Conservation (phyloP, 176 grass and related monocot genomes). For the Avena eriantha region DNA sequence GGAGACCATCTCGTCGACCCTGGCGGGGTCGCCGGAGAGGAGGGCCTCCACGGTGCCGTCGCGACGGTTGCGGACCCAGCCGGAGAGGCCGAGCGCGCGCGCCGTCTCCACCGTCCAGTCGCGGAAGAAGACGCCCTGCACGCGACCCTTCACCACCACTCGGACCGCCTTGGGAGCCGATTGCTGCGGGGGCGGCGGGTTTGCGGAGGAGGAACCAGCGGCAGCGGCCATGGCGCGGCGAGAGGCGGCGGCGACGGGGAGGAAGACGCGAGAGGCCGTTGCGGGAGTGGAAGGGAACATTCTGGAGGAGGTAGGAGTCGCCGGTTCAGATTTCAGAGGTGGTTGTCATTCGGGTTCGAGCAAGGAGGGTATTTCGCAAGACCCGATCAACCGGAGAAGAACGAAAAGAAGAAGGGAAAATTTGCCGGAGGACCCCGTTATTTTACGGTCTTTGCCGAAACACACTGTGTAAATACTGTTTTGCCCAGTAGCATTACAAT, state of each 20-base stretch:
- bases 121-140: conserved; percentile 95
- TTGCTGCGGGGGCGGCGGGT: background rate
- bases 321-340: background rate
- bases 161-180: conserved; percentile 53
- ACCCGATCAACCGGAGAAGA: too few relatives aligned
- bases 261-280: conserved; percentile 35
- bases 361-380: background rate
- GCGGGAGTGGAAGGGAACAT: conserved; percentile 49
- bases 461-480: too few relatives aligned
- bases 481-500: too few relatives aligned
- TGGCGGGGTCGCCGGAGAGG: conserved; percentile 65
- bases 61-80: conserved; percentile 85
- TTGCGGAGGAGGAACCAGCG: background rate
- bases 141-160: conserved; percentile 77
- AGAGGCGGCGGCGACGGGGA: conserved; percentile 27
- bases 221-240: conserved; percentile 41
- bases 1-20: conserved; percentile 86
- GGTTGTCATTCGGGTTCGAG: background rate
- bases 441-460: too few relatives aligned
- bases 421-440: too few relatives aligned
- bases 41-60: conserved; percentile 88
- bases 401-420: too few relatives aligned
- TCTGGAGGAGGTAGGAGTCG: background rate
- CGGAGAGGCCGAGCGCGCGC: conserved; percentile 70
- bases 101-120: conserved; percentile 94